Percentiles rank a stretch among this genome's conserved stretches.
phyloP scores from a whole-genome alignment of 1,139 yeast genomes.

The Meyerozyma elateridarum region DNA sequence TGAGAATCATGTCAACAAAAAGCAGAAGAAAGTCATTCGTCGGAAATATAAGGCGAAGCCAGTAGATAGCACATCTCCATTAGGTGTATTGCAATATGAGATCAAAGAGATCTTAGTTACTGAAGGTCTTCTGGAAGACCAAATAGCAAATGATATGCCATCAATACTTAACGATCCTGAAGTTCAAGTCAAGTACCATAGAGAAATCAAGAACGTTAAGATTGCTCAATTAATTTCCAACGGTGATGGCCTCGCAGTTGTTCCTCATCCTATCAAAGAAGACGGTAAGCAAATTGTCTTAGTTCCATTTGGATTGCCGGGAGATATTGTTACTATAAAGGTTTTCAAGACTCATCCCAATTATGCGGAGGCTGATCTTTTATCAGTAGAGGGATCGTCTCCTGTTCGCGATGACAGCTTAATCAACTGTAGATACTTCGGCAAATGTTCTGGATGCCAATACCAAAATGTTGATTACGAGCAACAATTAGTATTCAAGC shows the following conservation, averaged over 20 bases:
- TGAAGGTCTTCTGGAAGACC: constrained; percentile 38
- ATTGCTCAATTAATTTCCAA: constrained; percentile 61
- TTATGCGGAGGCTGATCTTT: constrained; percentile 71
- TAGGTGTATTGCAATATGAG: constrained; percentile 76
- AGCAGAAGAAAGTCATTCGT: constrained; percentile 23
- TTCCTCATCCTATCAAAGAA: constrained; percentile 49
- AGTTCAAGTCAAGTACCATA: constrained; percentile 50
- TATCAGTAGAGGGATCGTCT: constrained; percentile 46
- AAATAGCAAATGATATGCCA: constrained; percentile 59
- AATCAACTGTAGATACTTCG: constrained; percentile 41
- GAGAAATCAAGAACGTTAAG: constrained; percentile 54
- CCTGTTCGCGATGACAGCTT: constrained; percentile 47
- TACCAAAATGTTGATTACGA: constrained; percentile 75
- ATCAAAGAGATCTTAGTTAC: constrained; percentile 54
- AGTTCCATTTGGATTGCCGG: constrained; percentile 86
- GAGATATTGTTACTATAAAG: constrained; percentile 66
- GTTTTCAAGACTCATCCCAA: constrained; percentile 76
- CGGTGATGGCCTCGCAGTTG: constrained; percentile 73
- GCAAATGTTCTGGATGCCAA: constrained; percentile 78
- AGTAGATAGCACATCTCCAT: constrained; percentile 72
- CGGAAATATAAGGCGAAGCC: constrained; percentile 54
- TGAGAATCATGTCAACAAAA: no score
- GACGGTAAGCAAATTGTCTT: constrained; percentile 44
- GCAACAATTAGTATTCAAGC: constrained; percentile 68
- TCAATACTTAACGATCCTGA: constrained; percentile 58